Conservation (phyloP, 2,329 filamentous ascomycete species). For the Curvularia lunata region DNA sequence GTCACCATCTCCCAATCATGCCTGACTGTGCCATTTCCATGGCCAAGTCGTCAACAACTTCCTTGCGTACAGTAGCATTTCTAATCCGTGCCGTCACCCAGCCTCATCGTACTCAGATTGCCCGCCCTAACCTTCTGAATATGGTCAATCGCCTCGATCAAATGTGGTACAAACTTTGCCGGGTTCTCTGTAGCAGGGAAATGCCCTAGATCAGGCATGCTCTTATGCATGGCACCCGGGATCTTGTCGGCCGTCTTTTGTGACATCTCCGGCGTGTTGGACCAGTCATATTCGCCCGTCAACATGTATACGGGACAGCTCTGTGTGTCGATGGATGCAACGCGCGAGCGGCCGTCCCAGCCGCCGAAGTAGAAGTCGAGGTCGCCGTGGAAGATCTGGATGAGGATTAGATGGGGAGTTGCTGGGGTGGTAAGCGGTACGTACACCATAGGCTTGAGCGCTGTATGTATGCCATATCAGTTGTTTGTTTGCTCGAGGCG, state of each 20-base stretch:
- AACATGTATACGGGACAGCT: conserved; percentile 60
- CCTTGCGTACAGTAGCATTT: no score
- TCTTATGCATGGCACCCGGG: conserved; percentile 52
- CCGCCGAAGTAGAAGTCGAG: conserved; percentile 60
- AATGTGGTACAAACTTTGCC: conserved; percentile 47
- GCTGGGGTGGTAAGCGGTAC: background rate
- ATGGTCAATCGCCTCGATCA: conserved; percentile 49
- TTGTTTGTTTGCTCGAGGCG: conserved; percentile 54
- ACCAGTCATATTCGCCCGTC: conserved; percentile 59
- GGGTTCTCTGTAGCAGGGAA: conserved; percentile 58
- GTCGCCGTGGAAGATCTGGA: conserved; percentile 58
- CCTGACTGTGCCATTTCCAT: background rate
- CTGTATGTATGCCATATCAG: conserved; percentile 60
- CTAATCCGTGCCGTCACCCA: conserved; percentile 37
- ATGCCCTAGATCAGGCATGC: conserved; percentile 56
- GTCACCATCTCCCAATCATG: background rate
- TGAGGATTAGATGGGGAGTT: background rate
- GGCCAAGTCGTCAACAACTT: background rate
- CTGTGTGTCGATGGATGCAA: conserved; percentile 55
- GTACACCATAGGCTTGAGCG: conserved; percentile 56
- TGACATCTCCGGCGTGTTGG: conserved; percentile 55
- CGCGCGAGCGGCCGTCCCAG: conserved; percentile 56
- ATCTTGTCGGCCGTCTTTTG: conserved; percentile 58
- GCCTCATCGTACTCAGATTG: conserved; percentile 40
- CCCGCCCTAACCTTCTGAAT: conserved; percentile 44